A percentile compares a stretch with the other conserved stretches of the same genome.
Conservation (phyloP, 208 protist species). For the Trypanosomatidae sp. region DNA sequence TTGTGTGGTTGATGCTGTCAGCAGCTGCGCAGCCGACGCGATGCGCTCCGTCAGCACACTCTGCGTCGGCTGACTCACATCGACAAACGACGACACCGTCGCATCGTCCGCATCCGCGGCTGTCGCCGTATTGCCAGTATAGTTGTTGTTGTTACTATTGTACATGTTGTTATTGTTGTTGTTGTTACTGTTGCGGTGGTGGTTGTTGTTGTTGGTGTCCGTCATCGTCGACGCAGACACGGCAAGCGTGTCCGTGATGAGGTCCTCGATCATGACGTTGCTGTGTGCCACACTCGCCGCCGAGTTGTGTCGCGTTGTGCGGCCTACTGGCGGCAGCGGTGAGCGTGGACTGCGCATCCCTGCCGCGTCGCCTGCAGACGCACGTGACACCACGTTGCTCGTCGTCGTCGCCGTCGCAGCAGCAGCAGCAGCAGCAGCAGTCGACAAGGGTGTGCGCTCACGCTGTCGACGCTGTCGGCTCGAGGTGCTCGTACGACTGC, state of each 20-base stretch:
- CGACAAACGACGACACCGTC: constrained; percentile 21
- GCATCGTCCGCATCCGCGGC: too few relatives aligned
- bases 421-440: not conserved
- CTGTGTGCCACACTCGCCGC: not conserved
- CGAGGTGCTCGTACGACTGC: too few relatives aligned
- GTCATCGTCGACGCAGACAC: constrained; percentile 5
- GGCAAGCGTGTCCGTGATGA: constrained; percentile 5
- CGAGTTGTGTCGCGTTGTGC: not conserved
- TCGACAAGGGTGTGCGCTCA: not conserved
- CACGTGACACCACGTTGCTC: not conserved
- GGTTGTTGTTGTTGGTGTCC: not conserved
- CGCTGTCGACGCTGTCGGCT: too few relatives aligned
- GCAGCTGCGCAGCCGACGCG: not conserved
- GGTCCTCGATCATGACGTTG: not conserved
- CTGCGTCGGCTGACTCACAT: constrained; percentile 54
- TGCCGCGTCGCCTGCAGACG: not conserved
- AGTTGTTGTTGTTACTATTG: constrained; percentile 12
- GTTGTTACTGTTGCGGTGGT: constrained; percentile 15
- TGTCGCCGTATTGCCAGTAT: too few relatives aligned
- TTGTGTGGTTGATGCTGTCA: not conserved
- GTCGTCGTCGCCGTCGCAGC: not conserved
- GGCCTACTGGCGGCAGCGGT: not conserved
- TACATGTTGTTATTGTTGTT: constrained; percentile 13
- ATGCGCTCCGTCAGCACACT: too few relatives aligned
- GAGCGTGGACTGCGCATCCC: not conserved